Evolutionary conservation across 768 basidiomycete species (phyloP).

Genomic region (Nevesoporus exiguus): DNA sequence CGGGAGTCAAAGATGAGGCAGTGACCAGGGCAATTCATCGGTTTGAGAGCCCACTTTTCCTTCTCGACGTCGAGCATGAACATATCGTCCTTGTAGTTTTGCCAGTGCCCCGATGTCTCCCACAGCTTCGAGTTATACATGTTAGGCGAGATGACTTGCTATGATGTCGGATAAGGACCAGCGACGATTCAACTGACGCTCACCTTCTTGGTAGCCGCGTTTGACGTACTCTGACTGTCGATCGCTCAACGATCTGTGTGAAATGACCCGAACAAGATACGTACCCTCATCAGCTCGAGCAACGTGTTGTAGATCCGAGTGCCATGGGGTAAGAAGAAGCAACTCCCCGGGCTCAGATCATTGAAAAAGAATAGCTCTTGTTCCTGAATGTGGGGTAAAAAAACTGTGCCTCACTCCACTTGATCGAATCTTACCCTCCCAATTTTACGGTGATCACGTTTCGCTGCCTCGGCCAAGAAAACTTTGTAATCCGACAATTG

Average conservation of each 20-base stretch:
- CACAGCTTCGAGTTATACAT: slow-evolving; percentile 96
- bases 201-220: slow-evolving; percentile 93
- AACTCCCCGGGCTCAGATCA: slow-evolving; percentile 84
- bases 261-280: slow-evolving; percentile 27
- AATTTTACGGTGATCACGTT: slow-evolving; percentile 94
- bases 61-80: slow-evolving; percentile 93
- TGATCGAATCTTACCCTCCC: slow-evolving; percentile 55
- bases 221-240: slow-evolving; percentile 85
- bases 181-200: neutral
- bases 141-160: slow-evolving; percentile 90
- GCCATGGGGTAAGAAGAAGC: neutral
- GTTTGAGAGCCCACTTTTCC: slow-evolving; percentile 93
- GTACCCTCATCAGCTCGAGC: slow-evolving; percentile 83
- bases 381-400: slow-evolving; percentile 45
- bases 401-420: neutral
- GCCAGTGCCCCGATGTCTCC: slow-evolving; percentile 98
- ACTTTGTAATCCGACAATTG: slow-evolving; percentile 92
- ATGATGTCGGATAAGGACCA: slow-evolving; percentile 10
- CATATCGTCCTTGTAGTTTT: slow-evolving; percentile 98
- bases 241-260: slow-evolving; percentile 2
- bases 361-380: slow-evolving; percentile 99
- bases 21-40: slow-evolving; percentile 99
- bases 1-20: slow-evolving; percentile 93
- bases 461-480: slow-evolving; percentile 97
- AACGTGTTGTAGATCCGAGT: slow-evolving; percentile 95